These are phyloP conservation scores for Trichoderma afroharzianum DNA, from an alignment of 2,329 filamentous ascomycete species.

Conservation along the genomic window DNA sequence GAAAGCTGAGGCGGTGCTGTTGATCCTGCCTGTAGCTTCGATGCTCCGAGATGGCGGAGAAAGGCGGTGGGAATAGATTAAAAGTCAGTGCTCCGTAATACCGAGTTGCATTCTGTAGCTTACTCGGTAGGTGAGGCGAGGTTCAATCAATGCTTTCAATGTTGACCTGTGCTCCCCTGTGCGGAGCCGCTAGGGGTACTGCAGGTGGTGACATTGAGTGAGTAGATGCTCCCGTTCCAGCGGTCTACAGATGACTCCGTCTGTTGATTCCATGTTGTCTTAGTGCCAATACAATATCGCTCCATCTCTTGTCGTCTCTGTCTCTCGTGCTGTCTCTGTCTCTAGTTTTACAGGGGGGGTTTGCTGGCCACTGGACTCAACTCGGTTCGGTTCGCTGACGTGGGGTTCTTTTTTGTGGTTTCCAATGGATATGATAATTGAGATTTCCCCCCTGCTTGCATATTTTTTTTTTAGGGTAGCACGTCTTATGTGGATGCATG, in stretches of 20 bases:
- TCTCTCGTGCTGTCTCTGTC: too few species aligned
- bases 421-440: background rate
- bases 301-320: background rate
- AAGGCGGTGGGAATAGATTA: conserved; percentile 6
- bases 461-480: background rate
- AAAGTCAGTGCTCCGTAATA: background rate
- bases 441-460: background rate
- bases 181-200: background rate
- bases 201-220: background rate
- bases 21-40: background rate
- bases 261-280: background rate
- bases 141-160: background rate
- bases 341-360: background rate
- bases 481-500: background rate
- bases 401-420: background rate
- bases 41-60: background rate
- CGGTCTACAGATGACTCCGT: background rate
- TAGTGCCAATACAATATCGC: too few species aligned
- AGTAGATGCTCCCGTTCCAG: background rate
- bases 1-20: background rate
- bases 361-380: background rate
- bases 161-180: background rate
- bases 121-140: background rate
- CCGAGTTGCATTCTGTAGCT: background rate
- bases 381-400: background rate